phyloP scores from a whole-genome alignment of 345 rosid genomes.

The Combretum micranthum region DNA sequence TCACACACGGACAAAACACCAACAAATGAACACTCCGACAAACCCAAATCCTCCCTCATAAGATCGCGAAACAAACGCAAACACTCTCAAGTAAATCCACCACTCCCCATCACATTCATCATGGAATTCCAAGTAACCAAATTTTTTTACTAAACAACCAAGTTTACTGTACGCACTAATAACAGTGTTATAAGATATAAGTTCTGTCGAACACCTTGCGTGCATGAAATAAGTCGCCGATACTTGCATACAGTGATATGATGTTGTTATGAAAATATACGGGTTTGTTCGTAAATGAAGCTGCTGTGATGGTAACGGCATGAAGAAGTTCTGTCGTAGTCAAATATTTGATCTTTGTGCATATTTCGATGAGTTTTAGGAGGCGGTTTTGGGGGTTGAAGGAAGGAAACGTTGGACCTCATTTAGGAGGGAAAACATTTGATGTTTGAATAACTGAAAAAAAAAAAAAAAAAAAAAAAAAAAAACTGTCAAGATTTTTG shows the following conservation, averaged over 20 bases:
- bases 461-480: no score
- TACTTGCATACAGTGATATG: constrained; percentile 23
- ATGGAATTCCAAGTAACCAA: constrained; percentile 71
- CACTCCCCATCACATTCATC: constrained; percentile 43
- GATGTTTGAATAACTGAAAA: no score
- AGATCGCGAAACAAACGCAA: constrained; percentile 48
- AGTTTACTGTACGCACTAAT: constrained; percentile 38
- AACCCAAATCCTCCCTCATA: constrained; percentile 17
- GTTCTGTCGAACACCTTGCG: constrained; percentile 58
- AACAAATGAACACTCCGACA: constrained; percentile 52
- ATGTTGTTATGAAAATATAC: constrained; percentile 54
- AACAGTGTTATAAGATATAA: constrained; percentile 49
- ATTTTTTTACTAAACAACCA: constrained; percentile 39
- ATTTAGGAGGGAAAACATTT: constrained; percentile 22
- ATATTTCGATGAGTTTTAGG: constrained; percentile 35
- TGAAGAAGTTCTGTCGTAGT: constrained; percentile 49
- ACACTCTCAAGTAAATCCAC: constrained; percentile 41
- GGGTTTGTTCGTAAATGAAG: constrained; percentile 33
- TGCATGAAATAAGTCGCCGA: constrained; percentile 30
- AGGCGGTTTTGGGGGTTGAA: constrained; percentile 34
- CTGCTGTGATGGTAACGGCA: constrained; percentile 51
- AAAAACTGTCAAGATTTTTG: no score
- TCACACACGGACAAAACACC: constrained; percentile 50
- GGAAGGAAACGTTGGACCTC: constrained; percentile 34
- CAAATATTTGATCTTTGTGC: constrained; percentile 40